Base-by-base conservation (phyloP, 163 green algal genomes). In the Scenedesmus sp. region DNA sequence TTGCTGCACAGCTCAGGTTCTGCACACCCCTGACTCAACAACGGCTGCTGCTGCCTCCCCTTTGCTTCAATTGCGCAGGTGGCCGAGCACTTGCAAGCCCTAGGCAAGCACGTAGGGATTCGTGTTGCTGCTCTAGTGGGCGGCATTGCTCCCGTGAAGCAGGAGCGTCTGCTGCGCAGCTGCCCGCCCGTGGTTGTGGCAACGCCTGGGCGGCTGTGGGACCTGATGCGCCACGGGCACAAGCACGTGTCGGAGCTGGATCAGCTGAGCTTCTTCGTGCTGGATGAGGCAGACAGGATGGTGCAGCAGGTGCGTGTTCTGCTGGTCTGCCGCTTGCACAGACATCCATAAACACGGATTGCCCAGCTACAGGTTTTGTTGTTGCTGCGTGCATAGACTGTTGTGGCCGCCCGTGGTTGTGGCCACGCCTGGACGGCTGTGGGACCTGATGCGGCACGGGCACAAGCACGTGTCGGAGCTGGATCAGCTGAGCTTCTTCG, bases 241-340 rank as follows among this genome's bases (percentile, higher is more conserved):
- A 12, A 87, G 46, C 96, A 98, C 85, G 91, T 99, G n/a, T 94
- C 90, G 3, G 88, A 99, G 90, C 87, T 99, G 62, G 77, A 59
- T 15, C 13, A 56, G 0, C 96, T 99, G 23, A 94, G 84, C 46
- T 99, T 99, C 94, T 96, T 99, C 60, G 98, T 99, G 34, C 93
- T 99, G 52, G 98, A 99, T 94, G 98, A 99, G 93, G 97, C 97
- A 15, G 98, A 99, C 94, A 95, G 98, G 34, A 99, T 99, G 98
- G 96, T 99, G 89, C 94, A 97, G 92, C 95, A 97, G 76, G 98
- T 46, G 34, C 34, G 26, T 26, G 26, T 26, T 26, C 26, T 26
- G 26, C 26, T 26, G 26, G 26, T 26, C 26, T 26, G 26, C 26
- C 26, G 26, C 26, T 26, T 46, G 34, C 34, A 46, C 34, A 46